A percentile compares a stretch with the other conserved stretches of the same genome.
phyloP scores from a whole-genome alignment of 225 moss, liverwort and hornwort genomes.

The Sphagnum contortum region DNA sequence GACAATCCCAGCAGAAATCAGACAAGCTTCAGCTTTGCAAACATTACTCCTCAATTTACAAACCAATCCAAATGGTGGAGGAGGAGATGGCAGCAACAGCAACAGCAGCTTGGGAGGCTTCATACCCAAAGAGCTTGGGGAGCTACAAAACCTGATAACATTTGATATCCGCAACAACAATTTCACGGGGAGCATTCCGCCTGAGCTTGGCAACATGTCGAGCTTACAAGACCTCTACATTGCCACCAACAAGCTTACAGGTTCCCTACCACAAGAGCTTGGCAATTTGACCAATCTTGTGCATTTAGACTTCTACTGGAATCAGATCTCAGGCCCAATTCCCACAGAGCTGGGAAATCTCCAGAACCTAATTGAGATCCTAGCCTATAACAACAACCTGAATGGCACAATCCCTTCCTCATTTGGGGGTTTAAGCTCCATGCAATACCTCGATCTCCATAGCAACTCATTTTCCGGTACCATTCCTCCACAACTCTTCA shows the following conservation, averaged over 20 bases:
- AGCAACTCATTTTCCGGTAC: too few relatives aligned
- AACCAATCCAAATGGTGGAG: too few relatives aligned
- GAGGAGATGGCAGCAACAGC: too few relatives aligned
- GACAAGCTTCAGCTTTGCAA: too few relatives aligned
- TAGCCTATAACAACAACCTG: too few relatives aligned
- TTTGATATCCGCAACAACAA: slow-evolving; percentile 35
- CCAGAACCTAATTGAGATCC: too few relatives aligned
- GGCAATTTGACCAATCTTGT: neutral
- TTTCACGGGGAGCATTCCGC: slow-evolving; percentile 10
- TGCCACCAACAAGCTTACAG: neutral
- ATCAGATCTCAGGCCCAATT: slow-evolving; percentile 17
- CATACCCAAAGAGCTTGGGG: slow-evolving; percentile 45
- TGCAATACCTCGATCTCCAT: too few relatives aligned
- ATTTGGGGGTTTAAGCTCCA: too few relatives aligned
- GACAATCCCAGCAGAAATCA: neutral
- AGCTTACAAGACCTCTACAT: neutral
- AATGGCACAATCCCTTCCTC: too few relatives aligned
- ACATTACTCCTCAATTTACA: too few relatives aligned
- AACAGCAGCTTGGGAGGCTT: too few relatives aligned
- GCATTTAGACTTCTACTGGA: slow-evolving; percentile 17
- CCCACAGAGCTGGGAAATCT: slow-evolving; percentile 18
- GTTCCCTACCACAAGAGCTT: neutral
- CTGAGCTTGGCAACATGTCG: neutral
- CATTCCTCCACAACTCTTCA: too few relatives aligned
- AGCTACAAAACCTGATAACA: slow-evolving; percentile 20